phyloP scores from a whole-genome alignment of 1,284 basidiomycete species.

The Rhodotorula mucilaginosa region DNA sequence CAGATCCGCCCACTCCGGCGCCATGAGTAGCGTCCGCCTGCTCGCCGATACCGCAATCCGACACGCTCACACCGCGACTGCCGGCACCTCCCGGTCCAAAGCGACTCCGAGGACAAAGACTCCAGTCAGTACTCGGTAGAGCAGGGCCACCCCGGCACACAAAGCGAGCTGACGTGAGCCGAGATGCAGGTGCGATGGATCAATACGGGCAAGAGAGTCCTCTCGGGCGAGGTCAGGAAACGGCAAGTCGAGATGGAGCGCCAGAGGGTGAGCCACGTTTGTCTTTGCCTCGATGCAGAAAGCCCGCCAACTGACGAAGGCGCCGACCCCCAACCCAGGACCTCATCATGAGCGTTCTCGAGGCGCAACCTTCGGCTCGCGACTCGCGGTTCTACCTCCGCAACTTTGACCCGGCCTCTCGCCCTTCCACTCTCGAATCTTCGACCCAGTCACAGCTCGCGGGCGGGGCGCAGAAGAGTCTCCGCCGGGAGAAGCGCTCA shows the following conservation, averaged over 20 bases:
- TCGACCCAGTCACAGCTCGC: background rate
- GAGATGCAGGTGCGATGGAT: background rate
- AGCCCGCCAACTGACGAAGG: background rate
- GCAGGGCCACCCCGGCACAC: background rate
- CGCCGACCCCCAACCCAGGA: slow-evolving; percentile 59
- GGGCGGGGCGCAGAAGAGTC: background rate
- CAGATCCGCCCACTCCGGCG: no score
- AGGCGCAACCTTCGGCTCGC: slow-evolving; percentile 85
- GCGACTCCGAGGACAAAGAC: background rate
- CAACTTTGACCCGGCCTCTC: slow-evolving; percentile 64
- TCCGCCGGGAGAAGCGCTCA: background rate
- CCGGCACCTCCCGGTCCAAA: background rate
- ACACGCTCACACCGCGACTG: background rate
- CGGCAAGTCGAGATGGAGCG: slow-evolving; percentile 29
- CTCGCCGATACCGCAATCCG: background rate
- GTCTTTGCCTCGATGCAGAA: no score
- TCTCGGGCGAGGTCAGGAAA: slow-evolving; percentile 14
- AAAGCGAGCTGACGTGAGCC: background rate
- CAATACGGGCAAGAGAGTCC: background rate
- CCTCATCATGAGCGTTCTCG: slow-evolving; percentile 91
- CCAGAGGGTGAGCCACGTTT: slow-evolving; percentile 25
- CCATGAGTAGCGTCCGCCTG: no score
- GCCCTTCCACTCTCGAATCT: slow-evolving; percentile 12
- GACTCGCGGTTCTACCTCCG: slow-evolving; percentile 87
- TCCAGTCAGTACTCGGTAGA: background rate